These are phyloP conservation scores for Babesia bovis DNA, from an alignment of 169 alveolate species.

Conservation along the genomic window DNA sequence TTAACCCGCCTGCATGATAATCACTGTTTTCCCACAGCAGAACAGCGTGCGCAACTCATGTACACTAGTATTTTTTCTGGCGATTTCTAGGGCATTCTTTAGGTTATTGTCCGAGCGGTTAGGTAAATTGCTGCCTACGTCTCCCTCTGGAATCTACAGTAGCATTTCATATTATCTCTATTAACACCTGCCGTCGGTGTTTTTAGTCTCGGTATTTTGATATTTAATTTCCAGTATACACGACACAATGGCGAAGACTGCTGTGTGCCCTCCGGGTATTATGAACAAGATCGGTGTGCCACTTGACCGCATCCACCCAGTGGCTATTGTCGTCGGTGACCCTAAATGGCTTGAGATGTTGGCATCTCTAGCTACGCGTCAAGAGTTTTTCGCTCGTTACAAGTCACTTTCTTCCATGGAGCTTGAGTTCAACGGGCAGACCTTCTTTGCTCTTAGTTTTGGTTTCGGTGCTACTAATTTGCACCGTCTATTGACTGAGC, in stretches of 20 bases:
- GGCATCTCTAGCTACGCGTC: constrained; percentile 20
- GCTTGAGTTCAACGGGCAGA: constrained; percentile 39
- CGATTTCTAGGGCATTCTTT: too few relatives aligned
- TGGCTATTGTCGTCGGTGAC: constrained; percentile 42
- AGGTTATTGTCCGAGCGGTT: too few relatives aligned
- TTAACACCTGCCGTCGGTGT: too few relatives aligned
- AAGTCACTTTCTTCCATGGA: constrained; percentile 29
- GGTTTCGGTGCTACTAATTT: constrained; percentile 28
- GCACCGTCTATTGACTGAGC: constrained; percentile 31
- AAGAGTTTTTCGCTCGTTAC: constrained; percentile 13
- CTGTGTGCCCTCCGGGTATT: constrained; percentile 30
- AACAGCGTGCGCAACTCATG: too few relatives aligned
- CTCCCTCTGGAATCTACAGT: too few relatives aligned
- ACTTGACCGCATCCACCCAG: constrained; percentile 41
- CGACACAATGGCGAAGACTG: constrained; percentile 33
- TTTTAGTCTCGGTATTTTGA: too few relatives aligned
- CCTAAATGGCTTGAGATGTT: constrained; percentile 9
- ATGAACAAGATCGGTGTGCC: constrained; percentile 46
- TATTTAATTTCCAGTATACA: too few relatives aligned
- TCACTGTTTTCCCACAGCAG: too few relatives aligned
- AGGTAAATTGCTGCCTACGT: too few relatives aligned
- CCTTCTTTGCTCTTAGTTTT: constrained; percentile 17
- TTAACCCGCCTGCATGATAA: too few relatives aligned
- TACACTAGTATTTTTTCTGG: too few relatives aligned
- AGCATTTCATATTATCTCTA: too few relatives aligned